These are phyloP conservation scores for Schizothecium vesticola DNA, from an alignment of 495 filamentous ascomycete genomes.

Conservation along the genomic window DNA sequence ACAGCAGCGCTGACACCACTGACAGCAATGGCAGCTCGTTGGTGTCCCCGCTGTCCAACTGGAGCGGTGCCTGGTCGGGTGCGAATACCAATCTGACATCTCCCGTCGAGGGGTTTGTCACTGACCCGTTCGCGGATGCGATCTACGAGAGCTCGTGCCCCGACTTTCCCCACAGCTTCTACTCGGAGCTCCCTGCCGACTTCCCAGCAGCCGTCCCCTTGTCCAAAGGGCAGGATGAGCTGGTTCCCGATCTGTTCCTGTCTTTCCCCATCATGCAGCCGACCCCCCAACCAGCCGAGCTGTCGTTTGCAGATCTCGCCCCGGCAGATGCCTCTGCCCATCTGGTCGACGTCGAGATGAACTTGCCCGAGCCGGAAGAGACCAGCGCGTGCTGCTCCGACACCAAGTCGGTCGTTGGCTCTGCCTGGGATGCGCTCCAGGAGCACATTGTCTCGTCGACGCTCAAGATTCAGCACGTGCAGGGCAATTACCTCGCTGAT, in stretches of 20 bases:
- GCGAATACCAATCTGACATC: conserved; percentile 30
- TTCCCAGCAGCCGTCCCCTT: conserved; percentile 28
- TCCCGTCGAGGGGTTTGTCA: conserved; percentile 22
- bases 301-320: conserved; percentile 31
- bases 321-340: conserved; percentile 20
- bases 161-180: conserved; percentile 20
- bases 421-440: conserved; percentile 38
- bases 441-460: conserved; percentile 38
- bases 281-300: conserved; percentile 12
- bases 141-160: conserved; percentile 13
- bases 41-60: conserved; percentile 33
- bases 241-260: conserved; percentile 25
- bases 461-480: conserved; percentile 31
- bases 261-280: conserved; percentile 20
- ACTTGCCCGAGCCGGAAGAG: conserved; percentile 10
- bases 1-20: conserved; percentile 24
- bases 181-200: conserved; percentile 37
- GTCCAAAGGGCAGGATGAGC: conserved; percentile 5
- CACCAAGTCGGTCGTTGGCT: conserved; percentile 34
- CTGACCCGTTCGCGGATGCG: conserved; percentile 20
- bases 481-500: conserved; percentile 33
- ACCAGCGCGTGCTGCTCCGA: conserved; percentile 27
- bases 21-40: conserved; percentile 32
- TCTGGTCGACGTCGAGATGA: conserved; percentile 10
- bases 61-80: conserved; percentile 32